Evolutionary conservation across 768 basidiomycete species (phyloP), one percentile per base, ranked within the genome.

Genomic region (Lactarius deliciosus): DNA sequence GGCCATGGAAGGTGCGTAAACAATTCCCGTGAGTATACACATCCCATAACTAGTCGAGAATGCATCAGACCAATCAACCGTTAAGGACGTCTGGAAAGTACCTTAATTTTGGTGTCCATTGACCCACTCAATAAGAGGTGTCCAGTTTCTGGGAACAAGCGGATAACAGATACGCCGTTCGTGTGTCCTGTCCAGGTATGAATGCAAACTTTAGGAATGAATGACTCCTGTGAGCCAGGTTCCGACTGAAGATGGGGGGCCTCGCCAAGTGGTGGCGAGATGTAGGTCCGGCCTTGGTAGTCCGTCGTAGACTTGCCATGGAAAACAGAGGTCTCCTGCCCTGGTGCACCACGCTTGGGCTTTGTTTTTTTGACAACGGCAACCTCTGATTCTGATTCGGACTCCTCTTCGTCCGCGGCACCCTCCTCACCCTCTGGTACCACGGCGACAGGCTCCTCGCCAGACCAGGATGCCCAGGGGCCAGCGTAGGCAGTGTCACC

Each of bases 161-260:
- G 90, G 66, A 99, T 88, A 57, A 90, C 91, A n/a, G 93, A 93
- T 3, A 99, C 94, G 32, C 92, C 97, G 76, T 92, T 90, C 13
- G 94, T 98, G 77, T 99, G 97, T 1, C 97, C 97, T 3, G 95
- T 97, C 92, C 94, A 98, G 0, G 97, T 98, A 75, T 98, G 97
- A 64, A 96, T 86, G 77, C 96, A 98, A 11, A 84, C 82, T 80
- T 98, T 98, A 34, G 97, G 97, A 68, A 98, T 89, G 74, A 96
- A 98, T 65, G 89, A 88, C 66, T 98, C 95, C 73, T 94, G 89
- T 2, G 89, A 85, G 16, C 94, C 96, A 40, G 85, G 74, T 76
- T 97, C 95, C 59, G 83, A 80, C 53, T 87, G 78, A 59, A 98
- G 83, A 72, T 92, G 87, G 47, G 95, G 90, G 54, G 94, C 95